Conservation (phyloP, 2,329 filamentous ascomycete genomes). For the Colletotrichum eremochloae region DNA sequence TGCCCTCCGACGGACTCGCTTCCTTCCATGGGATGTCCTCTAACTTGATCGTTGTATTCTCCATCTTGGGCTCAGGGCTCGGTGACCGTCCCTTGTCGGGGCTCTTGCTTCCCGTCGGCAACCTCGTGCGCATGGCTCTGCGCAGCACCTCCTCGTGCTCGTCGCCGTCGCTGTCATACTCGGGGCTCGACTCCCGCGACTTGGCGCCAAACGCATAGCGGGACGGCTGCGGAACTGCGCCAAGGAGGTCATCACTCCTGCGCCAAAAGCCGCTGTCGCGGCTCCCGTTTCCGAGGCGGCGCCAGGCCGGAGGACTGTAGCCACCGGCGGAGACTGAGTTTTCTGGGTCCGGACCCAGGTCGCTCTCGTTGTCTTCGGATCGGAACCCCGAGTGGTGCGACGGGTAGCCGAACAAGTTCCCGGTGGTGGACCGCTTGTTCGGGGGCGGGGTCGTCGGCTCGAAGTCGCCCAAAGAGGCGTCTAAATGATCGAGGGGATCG, state of each 20-base stretch:
- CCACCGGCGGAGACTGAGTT: slow-evolving; percentile 65
- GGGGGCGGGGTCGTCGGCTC: slow-evolving; percentile 60
- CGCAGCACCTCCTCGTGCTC: slow-evolving; percentile 60
- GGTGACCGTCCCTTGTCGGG: slow-evolving; percentile 64
- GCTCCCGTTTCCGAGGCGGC: slow-evolving; percentile 70
- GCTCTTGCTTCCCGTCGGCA: slow-evolving; percentile 68
- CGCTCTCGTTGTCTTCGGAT: slow-evolving; percentile 56
- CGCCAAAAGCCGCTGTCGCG: slow-evolving; percentile 73
- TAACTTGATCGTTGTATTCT: slow-evolving; percentile 56
- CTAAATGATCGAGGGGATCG: slow-evolving; percentile 59
- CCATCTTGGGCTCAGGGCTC: slow-evolving; percentile 61
- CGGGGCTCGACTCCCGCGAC: slow-evolving; percentile 50
- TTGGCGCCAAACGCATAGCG: slow-evolving; percentile 40
- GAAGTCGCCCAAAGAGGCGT: slow-evolving; percentile 69
- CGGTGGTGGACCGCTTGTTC: slow-evolving; percentile 42
- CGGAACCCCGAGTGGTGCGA: slow-evolving; percentile 59
- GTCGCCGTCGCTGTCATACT: slow-evolving; percentile 53
- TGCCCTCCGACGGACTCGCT: slow-evolving; percentile 46
- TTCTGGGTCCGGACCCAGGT: slow-evolving; percentile 52
- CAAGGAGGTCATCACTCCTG: slow-evolving; percentile 64
- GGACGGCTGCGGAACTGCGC: slow-evolving; percentile 55
- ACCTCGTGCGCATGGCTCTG: slow-evolving; percentile 66
- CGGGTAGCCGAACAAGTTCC: slow-evolving; percentile 54
- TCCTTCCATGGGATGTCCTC: slow-evolving; percentile 49
- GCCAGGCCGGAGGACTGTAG: slow-evolving; percentile 73